A percentile compares a stretch with the other conserved stretches of the same genome.
phyloP scores from a whole-genome alignment of 2,329 filamentous ascomycete genomes.

The Ophiostoma himal-ulmi region DNA sequence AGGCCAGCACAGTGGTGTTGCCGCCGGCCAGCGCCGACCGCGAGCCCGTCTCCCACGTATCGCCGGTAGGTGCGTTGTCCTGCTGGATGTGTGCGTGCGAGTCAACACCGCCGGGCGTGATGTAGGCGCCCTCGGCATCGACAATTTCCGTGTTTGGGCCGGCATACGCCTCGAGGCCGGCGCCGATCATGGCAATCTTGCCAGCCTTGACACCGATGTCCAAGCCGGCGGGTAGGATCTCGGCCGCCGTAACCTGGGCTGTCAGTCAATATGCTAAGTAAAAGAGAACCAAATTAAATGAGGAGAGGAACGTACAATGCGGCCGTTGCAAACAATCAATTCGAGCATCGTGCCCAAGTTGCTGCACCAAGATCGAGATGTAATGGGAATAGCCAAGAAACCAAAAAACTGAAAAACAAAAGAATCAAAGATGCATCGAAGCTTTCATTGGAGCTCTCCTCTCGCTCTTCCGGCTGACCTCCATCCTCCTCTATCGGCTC shows the following conservation, averaged over 20 bases:
- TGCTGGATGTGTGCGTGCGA: conserved; percentile 38
- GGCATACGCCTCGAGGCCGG: conserved; percentile 33
- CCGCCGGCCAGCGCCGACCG: conserved; percentile 53
- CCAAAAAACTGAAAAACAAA: background rate
- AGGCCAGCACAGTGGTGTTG: conserved; percentile 53
- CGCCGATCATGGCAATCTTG: conserved; percentile 39
- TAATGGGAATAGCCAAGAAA: too few relatives aligned
- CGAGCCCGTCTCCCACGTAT: conserved; percentile 39
- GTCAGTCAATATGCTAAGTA: background rate
- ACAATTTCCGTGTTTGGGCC: conserved; percentile 33
- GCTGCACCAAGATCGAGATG: background rate
- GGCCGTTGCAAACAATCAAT: conserved; percentile 40
- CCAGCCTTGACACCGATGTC: conserved; percentile 41
- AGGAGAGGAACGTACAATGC: conserved; percentile 31
- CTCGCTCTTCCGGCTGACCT: background rate
- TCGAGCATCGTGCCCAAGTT: conserved; percentile 30
- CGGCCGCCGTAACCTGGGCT: conserved; percentile 33
- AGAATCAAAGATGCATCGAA: background rate
- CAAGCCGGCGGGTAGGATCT: conserved; percentile 34
- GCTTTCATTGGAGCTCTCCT: background rate
- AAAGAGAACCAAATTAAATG: too few relatives aligned
- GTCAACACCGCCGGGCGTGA: conserved; percentile 40
- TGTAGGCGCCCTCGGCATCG: conserved; percentile 40
- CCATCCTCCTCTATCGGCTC: background rate
- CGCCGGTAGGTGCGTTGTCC: conserved; percentile 33